A percentile compares a stretch with the other conserved stretches of the same genome.
These are phyloP conservation scores for Alternaria sp. DNA, from an alignment of 2,329 filamentous ascomycete species.

Conservation along the genomic window DNA sequence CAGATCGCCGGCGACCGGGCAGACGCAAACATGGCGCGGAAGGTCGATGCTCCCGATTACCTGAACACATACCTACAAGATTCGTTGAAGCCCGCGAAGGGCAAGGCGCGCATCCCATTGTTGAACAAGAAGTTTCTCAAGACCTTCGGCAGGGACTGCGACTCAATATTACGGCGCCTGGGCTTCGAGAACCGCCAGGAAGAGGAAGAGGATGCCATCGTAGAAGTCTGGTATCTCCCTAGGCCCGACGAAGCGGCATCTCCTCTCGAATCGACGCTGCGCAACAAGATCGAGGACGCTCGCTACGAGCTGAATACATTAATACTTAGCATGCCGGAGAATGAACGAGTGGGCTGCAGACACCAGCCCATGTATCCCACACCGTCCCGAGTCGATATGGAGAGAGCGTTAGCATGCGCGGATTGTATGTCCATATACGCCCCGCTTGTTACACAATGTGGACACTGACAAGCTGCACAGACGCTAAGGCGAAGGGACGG, in stretches of 20 bases:
- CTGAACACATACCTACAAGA: constrained; percentile 67
- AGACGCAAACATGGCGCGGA: constrained; percentile 58
- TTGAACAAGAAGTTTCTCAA: constrained; percentile 70
- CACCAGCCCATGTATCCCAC: constrained; percentile 39
- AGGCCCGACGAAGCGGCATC: constrained; percentile 27
- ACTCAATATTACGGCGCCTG: constrained; percentile 62
- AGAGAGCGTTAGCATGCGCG: constrained; percentile 45
- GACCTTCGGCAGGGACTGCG: constrained; percentile 68
- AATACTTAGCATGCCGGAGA: constrained; percentile 51
- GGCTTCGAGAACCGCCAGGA: constrained; percentile 58
- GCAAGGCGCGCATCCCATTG: constrained; percentile 62
- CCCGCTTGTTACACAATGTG: neutral
- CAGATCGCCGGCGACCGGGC: constrained; percentile 61
- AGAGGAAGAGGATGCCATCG: constrained; percentile 41
- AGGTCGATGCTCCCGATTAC: constrained; percentile 62
- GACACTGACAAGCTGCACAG: constrained; percentile 22
- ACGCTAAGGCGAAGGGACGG: constrained; percentile 33
- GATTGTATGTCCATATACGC: constrained; percentile 38
- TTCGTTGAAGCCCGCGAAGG: constrained; percentile 58
- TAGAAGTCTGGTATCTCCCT: constrained; percentile 44
- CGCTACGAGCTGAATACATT: constrained; percentile 63
- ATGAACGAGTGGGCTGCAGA: constrained; percentile 38
- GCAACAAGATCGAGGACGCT: constrained; percentile 62
- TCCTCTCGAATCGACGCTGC: constrained; percentile 29
- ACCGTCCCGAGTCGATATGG: constrained; percentile 50